Conservation (phyloP, 106 monocot species). For the Chionographis japonica region DNA sequence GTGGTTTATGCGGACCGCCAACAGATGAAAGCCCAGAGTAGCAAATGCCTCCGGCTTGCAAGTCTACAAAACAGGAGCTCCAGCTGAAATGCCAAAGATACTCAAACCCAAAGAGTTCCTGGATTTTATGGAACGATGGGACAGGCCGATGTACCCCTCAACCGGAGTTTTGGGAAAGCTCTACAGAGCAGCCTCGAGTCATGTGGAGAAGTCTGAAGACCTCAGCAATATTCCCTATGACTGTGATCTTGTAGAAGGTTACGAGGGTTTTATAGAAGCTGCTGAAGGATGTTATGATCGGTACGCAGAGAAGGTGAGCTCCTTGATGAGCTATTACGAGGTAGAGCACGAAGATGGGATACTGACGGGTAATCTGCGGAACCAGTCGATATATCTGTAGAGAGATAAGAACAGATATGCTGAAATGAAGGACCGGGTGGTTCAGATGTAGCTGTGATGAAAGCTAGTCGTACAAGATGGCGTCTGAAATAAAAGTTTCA, state of each 20-base stretch:
- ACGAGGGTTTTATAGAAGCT: conserved; percentile 60
- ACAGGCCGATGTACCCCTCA: conserved; percentile 58
- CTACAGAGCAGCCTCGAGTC: conserved; percentile 40
- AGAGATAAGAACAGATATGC: conserved; percentile 59
- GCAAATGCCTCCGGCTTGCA: conserved; percentile 70
- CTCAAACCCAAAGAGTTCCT: conserved; percentile 74
- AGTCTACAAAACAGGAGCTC: conserved; percentile 76
- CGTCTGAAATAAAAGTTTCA: conserved; percentile 17
- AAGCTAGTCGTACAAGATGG: conserved; percentile 38
- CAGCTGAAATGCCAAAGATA: conserved; percentile 81
- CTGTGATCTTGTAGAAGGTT: conserved; percentile 63
- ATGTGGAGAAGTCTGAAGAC: background rate
- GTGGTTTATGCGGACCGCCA: conserved; percentile 73
- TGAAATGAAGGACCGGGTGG: conserved; percentile 74
- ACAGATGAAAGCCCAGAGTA: conserved; percentile 66
- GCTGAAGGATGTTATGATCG: conserved; percentile 38
- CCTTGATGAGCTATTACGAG: conserved; percentile 72
- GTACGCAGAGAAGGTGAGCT: conserved; percentile 65
- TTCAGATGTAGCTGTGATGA: conserved; percentile 30
- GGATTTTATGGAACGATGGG: conserved; percentile 91
- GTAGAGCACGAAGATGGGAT: conserved; percentile 72
- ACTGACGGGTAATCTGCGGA: conserved; percentile 69
- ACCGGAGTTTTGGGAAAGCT: conserved; percentile 71
- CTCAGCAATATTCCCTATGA: conserved; percentile 33
- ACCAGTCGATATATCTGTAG: conserved; percentile 33